These are phyloP conservation scores for Haplographium delicatum DNA, from an alignment of 495 filamentous ascomycete genomes.

Conservation along the genomic window DNA sequence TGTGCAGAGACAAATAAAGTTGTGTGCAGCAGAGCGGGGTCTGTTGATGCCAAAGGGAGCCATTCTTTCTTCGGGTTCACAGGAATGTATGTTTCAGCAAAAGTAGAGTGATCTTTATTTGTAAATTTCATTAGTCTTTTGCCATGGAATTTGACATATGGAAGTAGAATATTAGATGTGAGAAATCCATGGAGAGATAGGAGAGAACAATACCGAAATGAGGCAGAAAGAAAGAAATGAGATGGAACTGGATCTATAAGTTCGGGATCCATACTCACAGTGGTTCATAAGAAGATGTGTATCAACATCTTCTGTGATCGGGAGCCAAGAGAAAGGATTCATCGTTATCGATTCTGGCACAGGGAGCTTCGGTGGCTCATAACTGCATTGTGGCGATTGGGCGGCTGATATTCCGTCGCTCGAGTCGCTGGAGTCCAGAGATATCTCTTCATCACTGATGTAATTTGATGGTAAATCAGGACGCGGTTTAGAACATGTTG, in stretches of 20 bases:
- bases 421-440: too few relatives aligned
- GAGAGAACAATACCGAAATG: too few relatives aligned
- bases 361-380: neutral
- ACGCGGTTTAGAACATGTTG: too few relatives aligned
- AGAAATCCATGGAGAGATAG: too few relatives aligned
- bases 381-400: neutral
- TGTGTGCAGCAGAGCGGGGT: constrained; percentile 2
- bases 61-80: constrained; percentile 3
- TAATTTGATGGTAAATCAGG: too few relatives aligned
- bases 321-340: constrained; percentile 1
- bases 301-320: neutral
- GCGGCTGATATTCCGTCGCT: too few relatives aligned
- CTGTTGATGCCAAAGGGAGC: constrained; percentile 3
- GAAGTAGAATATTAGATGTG: too few relatives aligned
- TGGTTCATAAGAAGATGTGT: constrained; percentile 1
- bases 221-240: too few relatives aligned
- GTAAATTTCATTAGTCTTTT: neutral
- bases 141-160: too few relatives aligned
- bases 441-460: too few relatives aligned
- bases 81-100: neutral
- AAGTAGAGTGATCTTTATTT: neutral
- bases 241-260: too few relatives aligned
- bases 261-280: neutral
- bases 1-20: constrained; percentile 1
- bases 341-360: neutral